These are phyloP conservation scores for Diddensiella santjacobensis DNA, from an alignment of 805 yeast species.

Conservation along the genomic window DNA sequence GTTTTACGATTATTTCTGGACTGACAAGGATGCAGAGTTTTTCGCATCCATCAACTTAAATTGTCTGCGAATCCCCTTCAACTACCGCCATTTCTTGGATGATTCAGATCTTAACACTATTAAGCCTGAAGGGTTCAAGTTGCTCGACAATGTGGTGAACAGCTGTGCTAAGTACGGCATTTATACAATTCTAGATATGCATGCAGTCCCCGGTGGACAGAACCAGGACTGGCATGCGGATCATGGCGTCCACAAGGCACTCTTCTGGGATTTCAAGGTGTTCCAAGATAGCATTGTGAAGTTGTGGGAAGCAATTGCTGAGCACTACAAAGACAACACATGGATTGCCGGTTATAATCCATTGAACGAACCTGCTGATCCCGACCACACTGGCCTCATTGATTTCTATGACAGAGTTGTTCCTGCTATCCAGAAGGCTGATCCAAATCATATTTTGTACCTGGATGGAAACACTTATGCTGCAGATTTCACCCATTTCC, in stretches of 20 bases:
- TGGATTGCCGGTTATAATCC: conserved; percentile 57
- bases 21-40: conserved; percentile 47
- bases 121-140: conserved; percentile 44
- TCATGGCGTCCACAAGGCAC: conserved; percentile 43
- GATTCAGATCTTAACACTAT: conserved; percentile 43
- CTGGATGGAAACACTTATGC: conserved; percentile 52
- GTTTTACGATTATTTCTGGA: conserved; percentile 53
- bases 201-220: conserved; percentile 52
- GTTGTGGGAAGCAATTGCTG: conserved; percentile 45
- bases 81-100: conserved; percentile 48
- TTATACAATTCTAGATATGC: conserved; percentile 48
- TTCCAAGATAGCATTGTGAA: conserved; percentile 46
- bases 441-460: conserved; percentile 47
- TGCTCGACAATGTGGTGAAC: conserved; percentile 42
- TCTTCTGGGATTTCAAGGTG: conserved; percentile 48
- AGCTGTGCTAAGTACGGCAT: conserved; percentile 45
- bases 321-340: conserved; percentile 43
- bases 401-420: conserved; percentile 40
- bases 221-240: conserved; percentile 55
- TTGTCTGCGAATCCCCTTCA: conserved; percentile 49
- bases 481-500: conserved; percentile 48
- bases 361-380: conserved; percentile 49
- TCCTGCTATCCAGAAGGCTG: conserved; percentile 41
- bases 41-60: conserved; percentile 42
- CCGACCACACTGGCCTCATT: conserved; percentile 41